Base-by-base conservation (phyloP, 768 basidiomycete genomes). In the Kwoniella shandongensis region DNA sequence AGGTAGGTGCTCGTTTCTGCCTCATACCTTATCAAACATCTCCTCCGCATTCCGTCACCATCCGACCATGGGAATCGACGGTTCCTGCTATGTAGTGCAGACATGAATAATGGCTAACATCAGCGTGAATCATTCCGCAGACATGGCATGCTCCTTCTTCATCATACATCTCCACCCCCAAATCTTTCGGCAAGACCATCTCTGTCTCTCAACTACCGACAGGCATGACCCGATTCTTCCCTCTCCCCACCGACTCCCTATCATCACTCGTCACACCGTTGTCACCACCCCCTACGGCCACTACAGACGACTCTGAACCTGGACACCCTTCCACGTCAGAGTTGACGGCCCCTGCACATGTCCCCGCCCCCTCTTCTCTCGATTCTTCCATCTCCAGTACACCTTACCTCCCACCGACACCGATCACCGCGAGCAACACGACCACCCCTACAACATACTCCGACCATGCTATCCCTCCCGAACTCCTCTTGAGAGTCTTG, bases 181-280 rank as follows among this genome's bases (percentile, higher is more conserved):
- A 73, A 58, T 62, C 67, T 1, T 96, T 88, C 68, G 93, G 94
- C 39, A 88, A 86, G 66, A 81, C 85, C 12, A 81, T 97, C 72
- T 83, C 82, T 59, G 70, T 81, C 1, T 73, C 82, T 12, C 83
- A 92, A 39, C 83, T 98, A 7, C 83, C 84, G 0, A 81, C 85
- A n/a, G 93, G 88, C 8, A 82, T 94, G 35, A 79, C 81, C 1
- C 80, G 81, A 10, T 93, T 92, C 79, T 92, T 96, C 79, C 88
- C 89, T 22, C 57, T 67, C 1, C 51, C 66, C 12, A 49, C 15
- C 52, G 67, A 70, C 44, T 44, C 11, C 15, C 47, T 69, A 15
- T 15, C 57, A 8, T 50, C 63, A 7, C 49, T 69, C 29, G 32
- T 55, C 12, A 39, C 35, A 25, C 49, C 61, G 17, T 18, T 50